phyloP scores from a whole-genome alignment of 164 flowering plant genomes.

The Dillenia suffruticosa region DNA sequence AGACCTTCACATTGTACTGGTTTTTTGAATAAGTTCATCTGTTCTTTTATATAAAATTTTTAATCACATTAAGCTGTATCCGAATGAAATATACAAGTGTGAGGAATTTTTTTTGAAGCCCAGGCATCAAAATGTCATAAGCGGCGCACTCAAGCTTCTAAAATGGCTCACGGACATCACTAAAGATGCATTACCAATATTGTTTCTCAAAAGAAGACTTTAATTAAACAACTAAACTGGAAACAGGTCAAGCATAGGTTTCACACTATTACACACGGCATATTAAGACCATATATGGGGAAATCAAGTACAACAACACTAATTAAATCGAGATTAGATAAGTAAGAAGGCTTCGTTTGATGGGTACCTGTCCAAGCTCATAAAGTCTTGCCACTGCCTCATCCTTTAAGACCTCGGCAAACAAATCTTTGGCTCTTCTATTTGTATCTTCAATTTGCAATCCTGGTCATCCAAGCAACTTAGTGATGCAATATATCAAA shows the following conservation, averaged over 20 bases:
- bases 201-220: neutral
- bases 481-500: no score
- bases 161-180: no score
- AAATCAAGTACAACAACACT: neutral
- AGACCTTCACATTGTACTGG: no score
- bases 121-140: no score
- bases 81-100: no score
- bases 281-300: no score
- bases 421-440: constrained; percentile 27
- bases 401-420: constrained; percentile 55
- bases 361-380: constrained; percentile 75
- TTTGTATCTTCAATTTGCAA: constrained; percentile 21
- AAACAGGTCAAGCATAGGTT: neutral
- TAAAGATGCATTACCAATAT: neutral
- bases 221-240: neutral
- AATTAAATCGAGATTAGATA: neutral
- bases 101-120: no score
- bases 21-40: no score
- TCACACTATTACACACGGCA: no score
- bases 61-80: no score
- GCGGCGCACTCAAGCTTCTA: no score
- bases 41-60: no score
- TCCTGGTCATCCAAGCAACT: neutral
- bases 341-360: neutral
- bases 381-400: constrained; percentile 75